Evolutionary conservation across 805 yeast genomes (phyloP).

Genomic region (Diddensiella santjacobensis): DNA sequence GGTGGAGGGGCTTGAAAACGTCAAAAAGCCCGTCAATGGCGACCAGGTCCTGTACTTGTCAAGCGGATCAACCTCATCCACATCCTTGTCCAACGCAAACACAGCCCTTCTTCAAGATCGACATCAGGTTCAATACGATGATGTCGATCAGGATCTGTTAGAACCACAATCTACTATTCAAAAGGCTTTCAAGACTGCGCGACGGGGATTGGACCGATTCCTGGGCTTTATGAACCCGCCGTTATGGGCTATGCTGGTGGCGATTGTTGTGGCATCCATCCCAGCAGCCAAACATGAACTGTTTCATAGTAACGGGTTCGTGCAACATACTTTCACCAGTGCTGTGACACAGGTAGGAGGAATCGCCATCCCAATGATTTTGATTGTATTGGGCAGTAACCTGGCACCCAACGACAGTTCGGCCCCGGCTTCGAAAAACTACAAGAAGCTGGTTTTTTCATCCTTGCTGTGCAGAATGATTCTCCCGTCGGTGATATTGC

Average conservation of each 20-base stretch:
- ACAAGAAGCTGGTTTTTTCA: constrained; percentile 46
- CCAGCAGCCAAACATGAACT: constrained; percentile 45
- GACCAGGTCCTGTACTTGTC: background rate
- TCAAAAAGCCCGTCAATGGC: background rate
- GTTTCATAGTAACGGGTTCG: constrained; percentile 44
- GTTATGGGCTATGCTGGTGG: constrained; percentile 56
- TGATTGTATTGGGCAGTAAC: constrained; percentile 59
- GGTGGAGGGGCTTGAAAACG: background rate
- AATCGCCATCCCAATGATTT: constrained; percentile 58
- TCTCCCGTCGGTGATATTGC: constrained; percentile 50
- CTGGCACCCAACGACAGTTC: constrained; percentile 52
- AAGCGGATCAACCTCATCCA: background rate
- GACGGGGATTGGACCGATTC: constrained; percentile 2
- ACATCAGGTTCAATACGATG: background rate
- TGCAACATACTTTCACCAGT: constrained; percentile 49
- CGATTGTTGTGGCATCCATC: constrained; percentile 57
- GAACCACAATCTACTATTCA: background rate
- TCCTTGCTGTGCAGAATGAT: constrained; percentile 57
- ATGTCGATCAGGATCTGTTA: background rate
- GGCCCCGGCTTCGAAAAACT: constrained; percentile 37
- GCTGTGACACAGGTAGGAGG: constrained; percentile 52
- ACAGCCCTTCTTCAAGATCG: background rate
- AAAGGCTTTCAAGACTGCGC: background rate
- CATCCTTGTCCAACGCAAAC: background rate
- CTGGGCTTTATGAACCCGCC: constrained; percentile 57